phyloP scores from a whole-genome alignment of 1,284 basidiomycete genomes.

The Ganoderma sinense region DNA sequence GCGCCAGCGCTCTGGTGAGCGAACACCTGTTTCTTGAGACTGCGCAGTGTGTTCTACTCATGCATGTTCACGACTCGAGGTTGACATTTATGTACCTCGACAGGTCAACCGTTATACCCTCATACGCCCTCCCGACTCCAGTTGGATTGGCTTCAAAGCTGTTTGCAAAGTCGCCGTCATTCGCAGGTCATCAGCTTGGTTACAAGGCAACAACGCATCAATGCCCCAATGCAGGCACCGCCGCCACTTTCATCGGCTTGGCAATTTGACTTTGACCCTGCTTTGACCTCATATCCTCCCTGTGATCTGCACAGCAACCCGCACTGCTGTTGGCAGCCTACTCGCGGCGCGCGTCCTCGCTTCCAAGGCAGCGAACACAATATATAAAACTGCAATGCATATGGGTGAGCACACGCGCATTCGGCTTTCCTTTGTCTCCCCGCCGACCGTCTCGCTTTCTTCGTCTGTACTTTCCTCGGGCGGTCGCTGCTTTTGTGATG shows the following conservation, averaged over 20 bases:
- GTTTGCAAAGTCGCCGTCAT: background rate
- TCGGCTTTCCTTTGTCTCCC: background rate
- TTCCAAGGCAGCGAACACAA: background rate
- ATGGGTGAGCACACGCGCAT: background rate
- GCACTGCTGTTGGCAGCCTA: background rate
- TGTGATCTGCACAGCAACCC: background rate
- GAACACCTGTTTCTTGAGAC: no score
- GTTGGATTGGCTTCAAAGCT: background rate
- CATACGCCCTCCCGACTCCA: background rate
- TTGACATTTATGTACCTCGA: background rate
- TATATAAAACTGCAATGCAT: background rate
- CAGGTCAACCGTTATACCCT: background rate
- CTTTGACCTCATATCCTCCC: background rate
- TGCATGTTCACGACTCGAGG: background rate
- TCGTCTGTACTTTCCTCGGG: background rate
- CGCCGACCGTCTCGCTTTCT: background rate
- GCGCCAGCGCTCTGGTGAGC: background rate
- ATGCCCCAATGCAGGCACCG: background rate
- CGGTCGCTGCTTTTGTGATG: constrained; percentile 9
- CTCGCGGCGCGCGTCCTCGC: background rate
- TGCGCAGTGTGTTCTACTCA: background rate
- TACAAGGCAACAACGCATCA: constrained; percentile 1
- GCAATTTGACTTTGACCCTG: background rate
- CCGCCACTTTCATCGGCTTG: background rate
- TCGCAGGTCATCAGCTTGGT: background rate